A percentile compares a stretch with the other conserved stretches of the same genome.
These are phyloP conservation scores for Backusella australiensis DNA, from an alignment of 192 early-diverging fungal genomes.

Conservation along the genomic window DNA sequence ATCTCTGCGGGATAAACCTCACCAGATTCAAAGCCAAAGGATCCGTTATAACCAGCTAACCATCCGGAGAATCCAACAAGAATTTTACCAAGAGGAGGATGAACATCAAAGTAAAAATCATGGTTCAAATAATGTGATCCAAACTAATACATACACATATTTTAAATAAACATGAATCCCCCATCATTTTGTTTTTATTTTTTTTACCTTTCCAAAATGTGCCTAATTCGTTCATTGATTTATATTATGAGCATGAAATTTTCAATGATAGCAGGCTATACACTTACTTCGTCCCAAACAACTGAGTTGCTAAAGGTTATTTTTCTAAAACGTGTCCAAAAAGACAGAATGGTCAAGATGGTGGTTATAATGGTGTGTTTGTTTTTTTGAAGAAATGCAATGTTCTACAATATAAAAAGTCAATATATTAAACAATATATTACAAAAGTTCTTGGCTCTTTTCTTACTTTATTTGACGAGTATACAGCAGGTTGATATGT, in stretches of 20 bases:
- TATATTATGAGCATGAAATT: neutral
- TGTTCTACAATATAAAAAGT: constrained; percentile 19
- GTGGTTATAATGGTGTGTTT: constrained; percentile 46
- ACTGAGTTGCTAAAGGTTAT: constrained; percentile 60
- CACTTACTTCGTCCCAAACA: constrained; percentile 73
- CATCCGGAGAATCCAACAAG: constrained; percentile 83
- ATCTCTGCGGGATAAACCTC: constrained; percentile 73
- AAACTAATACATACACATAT: constrained; percentile 65
- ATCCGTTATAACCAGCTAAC: constrained; percentile 86
- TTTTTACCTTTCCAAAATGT: constrained; percentile 57
- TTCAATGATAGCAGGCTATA: neutral
- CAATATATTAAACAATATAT: neutral
- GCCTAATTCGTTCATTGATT: constrained; percentile 27
- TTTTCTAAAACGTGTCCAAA: constrained; percentile 64
- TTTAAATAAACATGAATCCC: neutral
- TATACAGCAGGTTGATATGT: constrained; percentile 29
- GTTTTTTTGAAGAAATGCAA: constrained; percentile 47
- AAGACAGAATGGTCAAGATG: constrained; percentile 57
- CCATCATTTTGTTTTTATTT: neutral
- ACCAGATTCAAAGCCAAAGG: constrained; percentile 83
- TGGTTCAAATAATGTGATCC: constrained; percentile 91
- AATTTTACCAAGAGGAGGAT: constrained; percentile 98
- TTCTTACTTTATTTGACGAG: constrained; percentile 48
- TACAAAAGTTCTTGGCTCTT: constrained; percentile 12
- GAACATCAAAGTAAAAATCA: constrained; percentile 97